Evolutionary conservation across 108 stramenopile species (phyloP).

Genomic region (Nitzschia putrida): DNA sequence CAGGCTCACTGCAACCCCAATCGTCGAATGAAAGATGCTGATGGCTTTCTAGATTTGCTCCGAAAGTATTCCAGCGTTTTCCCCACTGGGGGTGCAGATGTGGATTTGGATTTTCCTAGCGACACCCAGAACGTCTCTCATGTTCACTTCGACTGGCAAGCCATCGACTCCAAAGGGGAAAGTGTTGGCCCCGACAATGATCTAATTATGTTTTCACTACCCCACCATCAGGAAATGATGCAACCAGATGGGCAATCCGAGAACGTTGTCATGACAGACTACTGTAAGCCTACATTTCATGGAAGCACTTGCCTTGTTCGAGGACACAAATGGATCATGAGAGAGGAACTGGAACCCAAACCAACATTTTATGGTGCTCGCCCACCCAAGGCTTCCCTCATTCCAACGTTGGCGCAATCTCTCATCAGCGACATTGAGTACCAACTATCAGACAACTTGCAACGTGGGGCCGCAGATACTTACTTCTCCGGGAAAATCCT

Average conservation of each 20-base stretch:
- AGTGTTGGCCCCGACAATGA: conserved; percentile 12
- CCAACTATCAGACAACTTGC: conserved; percentile 64
- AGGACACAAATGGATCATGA: conserved; percentile 28
- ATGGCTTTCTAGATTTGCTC: conserved; percentile 41
- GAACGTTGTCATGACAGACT: neutral
- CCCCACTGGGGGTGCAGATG: conserved; percentile 31
- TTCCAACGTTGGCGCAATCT: conserved; percentile 50
- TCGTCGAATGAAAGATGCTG: neutral
- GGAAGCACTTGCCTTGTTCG: conserved; percentile 36
- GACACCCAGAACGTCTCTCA: conserved; percentile 36
- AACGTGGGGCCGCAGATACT: conserved; percentile 85
- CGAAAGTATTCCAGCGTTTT: conserved; percentile 54
- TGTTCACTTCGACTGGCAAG: conserved; percentile 25
- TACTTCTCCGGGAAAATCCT: conserved; percentile 90
- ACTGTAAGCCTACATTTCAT: conserved; percentile 33
- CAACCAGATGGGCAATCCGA: neutral
- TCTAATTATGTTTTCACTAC: conserved; percentile 66
- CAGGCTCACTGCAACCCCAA: conserved; percentile 46
- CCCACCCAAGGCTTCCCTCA: conserved; percentile 43
- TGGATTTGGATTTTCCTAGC: conserved; percentile 27
- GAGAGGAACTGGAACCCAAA: conserved; percentile 33
- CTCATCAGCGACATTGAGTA: conserved; percentile 51
- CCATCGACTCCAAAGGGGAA: conserved; percentile 16
- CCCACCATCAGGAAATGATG: conserved; percentile 55
- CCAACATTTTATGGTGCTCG: conserved; percentile 51